Conservation (phyloP, 2,329 filamentous ascomycete species). For the Penicillium sp. region DNA sequence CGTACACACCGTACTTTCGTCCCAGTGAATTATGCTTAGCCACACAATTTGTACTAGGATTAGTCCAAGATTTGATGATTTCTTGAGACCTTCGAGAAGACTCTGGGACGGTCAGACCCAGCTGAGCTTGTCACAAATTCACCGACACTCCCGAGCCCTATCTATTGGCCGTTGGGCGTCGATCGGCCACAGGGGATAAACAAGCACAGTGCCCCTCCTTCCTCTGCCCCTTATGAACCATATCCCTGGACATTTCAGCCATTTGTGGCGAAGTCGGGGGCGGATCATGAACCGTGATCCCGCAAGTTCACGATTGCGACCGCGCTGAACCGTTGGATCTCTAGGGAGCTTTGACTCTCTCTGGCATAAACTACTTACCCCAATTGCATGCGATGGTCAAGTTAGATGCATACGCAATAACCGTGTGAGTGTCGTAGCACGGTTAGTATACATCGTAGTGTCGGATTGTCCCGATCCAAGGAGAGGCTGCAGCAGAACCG, state of each 20-base stretch:
- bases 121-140: conserved; percentile 27
- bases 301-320: background rate
- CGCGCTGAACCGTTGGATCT: background rate
- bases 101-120: conserved; percentile 21
- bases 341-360: no score
- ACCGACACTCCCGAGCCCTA: conserved; percentile 23
- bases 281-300: background rate
- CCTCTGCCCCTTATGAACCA: background rate
- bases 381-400: conserved; percentile 20
- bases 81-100: conserved; percentile 21
- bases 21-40: background rate
- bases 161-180: conserved; percentile 16
- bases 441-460: conserved; percentile 1
- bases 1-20: background rate
- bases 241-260: background rate
- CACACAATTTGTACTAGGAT: no score
- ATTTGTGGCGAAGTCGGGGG: background rate
- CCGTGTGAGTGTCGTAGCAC: no score
- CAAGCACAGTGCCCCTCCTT: conserved; percentile 5
- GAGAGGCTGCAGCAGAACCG: conserved; percentile 21
- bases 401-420: no score
- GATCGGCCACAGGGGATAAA: conserved; percentile 15
- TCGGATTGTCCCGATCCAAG: conserved; percentile 26
- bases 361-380: no score
- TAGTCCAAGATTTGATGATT: background rate